These are phyloP conservation scores for Penicillium sp. DNA, from an alignment of 2,329 filamentous ascomycete species.

Conservation along the genomic window DNA sequence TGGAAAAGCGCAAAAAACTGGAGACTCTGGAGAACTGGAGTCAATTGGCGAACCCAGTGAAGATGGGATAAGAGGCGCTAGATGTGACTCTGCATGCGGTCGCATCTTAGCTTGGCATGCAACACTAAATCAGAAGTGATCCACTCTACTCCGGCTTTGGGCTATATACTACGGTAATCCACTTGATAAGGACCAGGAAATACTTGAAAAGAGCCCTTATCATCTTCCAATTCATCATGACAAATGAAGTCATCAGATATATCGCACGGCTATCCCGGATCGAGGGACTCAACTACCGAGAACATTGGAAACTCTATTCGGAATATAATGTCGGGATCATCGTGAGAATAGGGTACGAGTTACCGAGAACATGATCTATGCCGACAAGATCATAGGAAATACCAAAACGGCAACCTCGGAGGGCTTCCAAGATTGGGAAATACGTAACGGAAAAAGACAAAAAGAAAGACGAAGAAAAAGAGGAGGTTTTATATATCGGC, in stretches of 20 bases:
- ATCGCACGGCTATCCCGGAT: background rate
- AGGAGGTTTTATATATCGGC: too few species aligned
- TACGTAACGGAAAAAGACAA: too few species aligned
- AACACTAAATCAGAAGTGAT: background rate
- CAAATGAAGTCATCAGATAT: background rate
- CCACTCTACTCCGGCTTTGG: background rate
- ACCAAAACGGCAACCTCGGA: too few species aligned
- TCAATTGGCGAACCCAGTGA: background rate
- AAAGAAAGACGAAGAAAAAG: too few species aligned
- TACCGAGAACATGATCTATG: background rate
- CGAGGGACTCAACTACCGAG: background rate
- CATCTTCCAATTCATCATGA: background rate
- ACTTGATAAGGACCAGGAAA: background rate
- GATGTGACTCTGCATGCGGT: constrained; percentile 1
- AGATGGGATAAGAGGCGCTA: background rate
- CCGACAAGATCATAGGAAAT: too few species aligned
- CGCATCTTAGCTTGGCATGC: background rate
- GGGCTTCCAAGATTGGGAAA: too few species aligned
- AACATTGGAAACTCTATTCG: background rate
- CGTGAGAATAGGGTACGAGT: background rate
- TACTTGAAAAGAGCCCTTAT: background rate
- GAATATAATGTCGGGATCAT: background rate
- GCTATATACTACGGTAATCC: background rate
- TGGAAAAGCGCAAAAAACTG: background rate
- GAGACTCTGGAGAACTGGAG: background rate